Evolutionary conservation across 2,329 filamentous ascomycete genomes (phyloP), one percentile per base, ranked within the genome.

Genomic region (Nemania sp.): DNA sequence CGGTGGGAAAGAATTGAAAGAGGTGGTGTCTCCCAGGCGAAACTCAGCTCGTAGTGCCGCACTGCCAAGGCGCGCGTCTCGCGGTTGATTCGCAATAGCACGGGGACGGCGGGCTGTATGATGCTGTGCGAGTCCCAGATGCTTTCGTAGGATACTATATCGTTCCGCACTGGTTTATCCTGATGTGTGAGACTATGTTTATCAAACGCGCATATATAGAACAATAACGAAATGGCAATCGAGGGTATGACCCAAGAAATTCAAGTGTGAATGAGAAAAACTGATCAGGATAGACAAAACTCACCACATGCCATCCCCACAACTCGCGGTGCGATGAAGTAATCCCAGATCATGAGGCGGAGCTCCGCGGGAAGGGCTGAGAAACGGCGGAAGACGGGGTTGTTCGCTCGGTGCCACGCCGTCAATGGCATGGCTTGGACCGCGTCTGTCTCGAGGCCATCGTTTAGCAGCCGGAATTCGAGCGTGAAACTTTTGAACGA

Each of bases 271-370:
- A 19, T 11, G 20, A 20, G 12, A 22, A 17, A n/a, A 4, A 37
- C 15, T 15, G n/a, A 37, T 8, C 6, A 37, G 34, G 20, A n/a
- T 37, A 33, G 9, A 37, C 7, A 20, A 9, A 11, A 60, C 54
- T 56, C 49, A 55, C 77, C 64, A 63, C 77, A 79, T 51, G 74
- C 73, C 22, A 71, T 70, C 6, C 74, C 66, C 37, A 79, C 62
- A 56, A 80, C 70, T 53, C 78, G 76, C 23, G 77, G 77, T 56
- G 69, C 71, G 44, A 79, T 63, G 41, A 78, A 64, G 44, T 64
- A 68, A 49, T 72, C 69, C 78, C 77, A 80, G 57, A 80, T 70
- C 64, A 73, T 72, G 49, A 79, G 68, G 42, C 78, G 77, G 48
- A 80, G 71, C 65, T 80, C 78, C 22, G 72, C 49, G 1, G 78